Base-by-base conservation (phyloP, 257 asterid genomes). In the Solanum corneliomulleri region DNA sequence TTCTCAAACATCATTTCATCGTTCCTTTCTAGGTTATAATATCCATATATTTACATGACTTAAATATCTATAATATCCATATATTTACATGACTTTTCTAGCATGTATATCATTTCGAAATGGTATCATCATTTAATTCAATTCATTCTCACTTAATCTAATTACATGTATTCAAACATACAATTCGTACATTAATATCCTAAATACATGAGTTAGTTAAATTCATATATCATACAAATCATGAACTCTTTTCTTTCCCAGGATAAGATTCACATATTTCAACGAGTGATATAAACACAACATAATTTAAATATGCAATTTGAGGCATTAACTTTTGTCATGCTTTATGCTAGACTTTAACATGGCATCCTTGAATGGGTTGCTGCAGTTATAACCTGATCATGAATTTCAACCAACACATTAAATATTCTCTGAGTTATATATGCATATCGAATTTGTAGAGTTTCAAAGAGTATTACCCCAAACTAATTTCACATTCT, bases 401-500 rank as follows among this genome's bases (percentile, higher is more conserved):
- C 72, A 25, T 25, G 52, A 25, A 23, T 77, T 77, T 77, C 39
- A 77, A 44, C 45, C 62, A 14, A 44, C 62, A 77, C 62, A 44
- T 44, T 1, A 44, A 77, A 77, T 77, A 77, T n/a, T 41, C 35
- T 23, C 3, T n/a, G 83, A 41, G 58, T 39, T 60, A 21, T 21
- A 27, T 60, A 60, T 23, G n/a, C 12, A 5, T 23, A 62, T 62
- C 2, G 18, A 74, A 74, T 23, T 74, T 37, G 81, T 35, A 25
- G 23, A 74, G 11, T 39, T 44, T 39, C 82, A 68, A 20, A 33
- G 27, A 52, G 23, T 85, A 66, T 71, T 91, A 91, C 94, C 94
- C 90, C 89, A 90, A 80, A 39, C 87, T 88, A 69, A 89, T 84
- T 76, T 82, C 88, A 60, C 86, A 85, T 86, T 82, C 86, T 77